Evolutionary conservation across 352 stramenopile genomes (phyloP), one percentile per base, ranked within the genome.

Genomic region (Phytophthora syringae): DNA sequence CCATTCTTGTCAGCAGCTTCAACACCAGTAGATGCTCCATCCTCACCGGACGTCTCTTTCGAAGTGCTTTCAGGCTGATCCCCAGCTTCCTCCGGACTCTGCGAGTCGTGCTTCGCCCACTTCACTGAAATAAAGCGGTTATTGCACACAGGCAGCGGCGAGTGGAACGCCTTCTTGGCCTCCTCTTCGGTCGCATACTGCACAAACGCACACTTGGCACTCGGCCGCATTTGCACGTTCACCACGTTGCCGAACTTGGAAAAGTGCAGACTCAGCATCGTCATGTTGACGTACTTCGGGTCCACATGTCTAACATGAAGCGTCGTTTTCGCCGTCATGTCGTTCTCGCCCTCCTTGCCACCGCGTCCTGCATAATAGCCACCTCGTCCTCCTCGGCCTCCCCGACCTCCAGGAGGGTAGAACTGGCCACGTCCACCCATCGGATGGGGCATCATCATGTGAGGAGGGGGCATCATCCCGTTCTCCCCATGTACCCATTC

Each of bases 101-200:
- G 89, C 2, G 86, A 74, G 36, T 93, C 87, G 60, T 93, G 90
- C 51, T 83, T 92, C 36, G 88, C 88, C 81, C 86, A 94, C 61
- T 94, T 94, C 21, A 96, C 88, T 42, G 89, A 84, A 43, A 96
- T 96, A 60, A 96, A 96, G 9, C 88, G 86, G 64, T 96, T 96
- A 64, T 96, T 96, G 78, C 88, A 96, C 40, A 96, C 88, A 45
- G 88, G 86, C 10, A 94, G 88, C 1, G 88, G 88, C 39, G 88
- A 96, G 57, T 94, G 86, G 72, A 94, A 94, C 20, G 88, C 88
- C 59, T 92, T 93, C 67, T 89, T 90, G 7, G 88, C 88, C 51
- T 92, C 82, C 3, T 92, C 86, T 50, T 92, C 81, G 5, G 72
- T 94, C 50, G 84, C 84, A 66, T 94, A 96, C 54, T 96, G 88